Conservation (phyloP, 1,284 basidiomycete genomes). For the Irpex sp. region DNA sequence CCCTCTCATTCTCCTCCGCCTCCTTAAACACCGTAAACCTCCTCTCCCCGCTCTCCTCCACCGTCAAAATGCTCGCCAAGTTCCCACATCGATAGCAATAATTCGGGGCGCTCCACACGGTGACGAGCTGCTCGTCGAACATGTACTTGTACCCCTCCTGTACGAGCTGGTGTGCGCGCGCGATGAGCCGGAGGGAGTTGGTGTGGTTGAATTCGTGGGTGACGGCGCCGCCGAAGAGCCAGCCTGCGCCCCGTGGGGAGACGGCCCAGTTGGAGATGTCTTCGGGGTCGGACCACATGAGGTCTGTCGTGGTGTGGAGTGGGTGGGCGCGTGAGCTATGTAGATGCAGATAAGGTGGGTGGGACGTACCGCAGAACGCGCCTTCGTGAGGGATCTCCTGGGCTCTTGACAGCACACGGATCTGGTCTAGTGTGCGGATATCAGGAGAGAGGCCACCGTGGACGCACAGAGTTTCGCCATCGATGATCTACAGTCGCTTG, state of each 20-base stretch:
- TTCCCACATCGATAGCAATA: conserved; percentile 90
- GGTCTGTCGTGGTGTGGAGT: conserved; percentile 45
- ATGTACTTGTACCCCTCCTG: conserved; percentile 98
- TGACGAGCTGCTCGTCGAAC: conserved; percentile 93
- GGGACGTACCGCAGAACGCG: conserved; percentile 88
- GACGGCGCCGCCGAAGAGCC: conserved; percentile 90
- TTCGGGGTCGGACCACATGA: conserved; percentile 98
- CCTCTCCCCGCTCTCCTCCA: conserved; percentile 61
- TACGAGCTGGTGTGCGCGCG: conserved; percentile 91
- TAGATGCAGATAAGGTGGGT: neutral
- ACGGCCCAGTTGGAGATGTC: conserved; percentile 96
- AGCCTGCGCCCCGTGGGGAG: conserved; percentile 91
- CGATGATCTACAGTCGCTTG: conserved; percentile 69
- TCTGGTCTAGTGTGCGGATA: conserved; percentile 89
- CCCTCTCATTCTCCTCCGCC: conserved; percentile 82
- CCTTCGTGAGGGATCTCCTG: conserved; percentile 97
- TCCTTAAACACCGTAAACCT: conserved; percentile 81
- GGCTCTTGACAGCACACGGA: conserved; percentile 85
- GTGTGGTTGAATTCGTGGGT: conserved; percentile 93
- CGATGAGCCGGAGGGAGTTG: conserved; percentile 81
- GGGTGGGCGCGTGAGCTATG: neutral
- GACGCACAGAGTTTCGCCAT: conserved; percentile 87
- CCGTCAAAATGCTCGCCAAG: conserved; percentile 72
- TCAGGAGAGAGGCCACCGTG: conserved; percentile 93
- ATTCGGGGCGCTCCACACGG: conserved; percentile 98